Percentiles rank a stretch among this genome's conserved stretches.
Conservation (phyloP, 176 grass and related monocot species). For the Metroxylon sagu region DNA sequence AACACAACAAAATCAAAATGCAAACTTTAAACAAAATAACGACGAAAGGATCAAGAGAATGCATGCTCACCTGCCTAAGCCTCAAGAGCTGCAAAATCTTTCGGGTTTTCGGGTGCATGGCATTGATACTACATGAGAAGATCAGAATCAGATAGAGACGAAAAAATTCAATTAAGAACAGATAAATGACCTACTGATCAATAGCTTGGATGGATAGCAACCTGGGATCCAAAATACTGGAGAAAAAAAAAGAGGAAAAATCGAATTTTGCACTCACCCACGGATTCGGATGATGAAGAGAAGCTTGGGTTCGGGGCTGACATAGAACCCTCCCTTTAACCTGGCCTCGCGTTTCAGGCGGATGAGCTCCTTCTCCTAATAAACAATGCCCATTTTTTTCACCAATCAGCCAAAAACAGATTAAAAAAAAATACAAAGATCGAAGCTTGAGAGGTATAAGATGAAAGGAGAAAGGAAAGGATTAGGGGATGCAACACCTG, state of each 20-base stretch:
- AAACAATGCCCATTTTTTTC: no score
- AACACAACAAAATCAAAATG: no score
- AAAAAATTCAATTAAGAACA: not conserved
- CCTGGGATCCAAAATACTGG: not conserved
- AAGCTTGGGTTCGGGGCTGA: slow-evolving; percentile 8
- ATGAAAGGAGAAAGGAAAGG: no score
- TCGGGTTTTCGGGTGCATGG: slow-evolving; percentile 11
- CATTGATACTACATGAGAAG: not conserved
- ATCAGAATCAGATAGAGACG: not conserved
- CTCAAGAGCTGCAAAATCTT: slow-evolving; percentile 8
- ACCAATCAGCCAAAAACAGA: not conserved
- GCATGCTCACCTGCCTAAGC: slow-evolving; percentile 1
- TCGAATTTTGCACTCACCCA: not conserved
- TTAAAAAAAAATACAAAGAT: not conserved
- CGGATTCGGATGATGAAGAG: slow-evolving; percentile 8
- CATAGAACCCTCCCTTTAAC: slow-evolving; percentile 4
- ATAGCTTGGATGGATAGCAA: no score
- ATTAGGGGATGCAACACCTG: not conserved
- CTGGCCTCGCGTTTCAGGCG: slow-evolving; percentile 10
- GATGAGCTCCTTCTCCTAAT: slow-evolving; percentile 9
- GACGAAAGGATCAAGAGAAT: no score
- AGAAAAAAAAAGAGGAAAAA: not conserved
- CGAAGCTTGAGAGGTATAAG: not conserved
- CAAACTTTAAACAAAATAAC: no score
- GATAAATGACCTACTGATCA: no score